Conservation (phyloP, 2,329 filamentous ascomycete genomes). For the Botryotinia convoluta region DNA sequence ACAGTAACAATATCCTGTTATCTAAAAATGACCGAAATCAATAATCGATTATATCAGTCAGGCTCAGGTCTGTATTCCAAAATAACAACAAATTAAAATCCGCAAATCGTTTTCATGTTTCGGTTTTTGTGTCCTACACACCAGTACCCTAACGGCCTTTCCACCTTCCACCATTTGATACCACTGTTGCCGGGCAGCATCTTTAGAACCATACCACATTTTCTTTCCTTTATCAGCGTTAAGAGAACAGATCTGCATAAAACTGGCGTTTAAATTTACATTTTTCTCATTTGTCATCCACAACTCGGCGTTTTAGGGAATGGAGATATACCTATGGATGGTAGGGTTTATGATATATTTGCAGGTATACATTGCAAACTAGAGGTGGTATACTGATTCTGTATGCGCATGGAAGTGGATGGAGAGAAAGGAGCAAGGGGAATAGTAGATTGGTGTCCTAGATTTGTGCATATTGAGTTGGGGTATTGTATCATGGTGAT, state of each 20-base stretch:
- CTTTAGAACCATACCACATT: not conserved
- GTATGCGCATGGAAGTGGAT: no score
- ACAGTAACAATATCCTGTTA: not conserved
- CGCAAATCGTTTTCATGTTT: not conserved
- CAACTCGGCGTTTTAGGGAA: conserved; percentile 2
- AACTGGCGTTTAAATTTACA: conserved; percentile 1
- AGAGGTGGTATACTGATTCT: conserved; percentile 1
- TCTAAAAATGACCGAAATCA: not conserved
- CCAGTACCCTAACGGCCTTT: not conserved
- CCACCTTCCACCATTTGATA: not conserved
- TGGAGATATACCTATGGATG: conserved; percentile 14
- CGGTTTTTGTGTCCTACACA: not conserved
- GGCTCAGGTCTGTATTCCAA: not conserved
- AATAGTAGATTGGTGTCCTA: not conserved
- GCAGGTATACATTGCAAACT: conserved; percentile 2
- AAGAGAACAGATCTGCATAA: conserved; percentile 10
- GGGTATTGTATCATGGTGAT: not conserved
- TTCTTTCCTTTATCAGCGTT: conserved; percentile 3
- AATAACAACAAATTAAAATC: not conserved
- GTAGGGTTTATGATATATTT: conserved; percentile 10
- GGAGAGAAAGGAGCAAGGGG: not conserved
- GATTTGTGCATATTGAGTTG: not conserved
- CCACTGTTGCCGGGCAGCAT: not conserved
- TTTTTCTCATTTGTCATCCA: not conserved
- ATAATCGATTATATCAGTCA: not conserved